Conservation (phyloP, 2,329 filamentous ascomycete species). For the Fusarium citri region DNA sequence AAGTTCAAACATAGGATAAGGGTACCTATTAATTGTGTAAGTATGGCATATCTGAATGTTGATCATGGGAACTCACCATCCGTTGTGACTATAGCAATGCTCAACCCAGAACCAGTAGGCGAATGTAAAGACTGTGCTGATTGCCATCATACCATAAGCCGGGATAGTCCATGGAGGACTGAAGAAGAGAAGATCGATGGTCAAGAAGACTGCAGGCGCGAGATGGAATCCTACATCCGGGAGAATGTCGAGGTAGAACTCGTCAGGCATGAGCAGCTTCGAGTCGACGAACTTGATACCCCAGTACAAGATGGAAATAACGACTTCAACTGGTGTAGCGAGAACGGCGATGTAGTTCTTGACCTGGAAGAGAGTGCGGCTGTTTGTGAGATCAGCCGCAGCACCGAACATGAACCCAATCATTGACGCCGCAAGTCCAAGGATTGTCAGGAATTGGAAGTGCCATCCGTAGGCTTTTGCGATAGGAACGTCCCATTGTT, state of each 20-base stretch:
- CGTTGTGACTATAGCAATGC: conserved; percentile 74
- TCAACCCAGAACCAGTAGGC: conserved; percentile 84
- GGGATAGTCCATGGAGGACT: conserved; percentile 79
- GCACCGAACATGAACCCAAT: conserved; percentile 71
- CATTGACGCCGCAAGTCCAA: conserved; percentile 72
- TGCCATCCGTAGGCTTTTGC: conserved; percentile 73
- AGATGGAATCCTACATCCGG: conserved; percentile 75
- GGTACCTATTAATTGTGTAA: conserved; percentile 68
- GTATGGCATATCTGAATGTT: background rate
- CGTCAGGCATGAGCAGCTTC: conserved; percentile 63
- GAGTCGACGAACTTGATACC: conserved; percentile 69
- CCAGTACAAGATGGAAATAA: conserved; percentile 81
- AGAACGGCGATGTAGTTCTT: conserved; percentile 77
- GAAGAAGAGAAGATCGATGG: conserved; percentile 73
- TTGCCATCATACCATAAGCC: conserved; percentile 66
- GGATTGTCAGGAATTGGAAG: conserved; percentile 79
- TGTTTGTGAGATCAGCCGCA: conserved; percentile 72
- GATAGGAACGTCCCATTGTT: conserved; percentile 62
- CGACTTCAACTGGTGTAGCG: conserved; percentile 75
- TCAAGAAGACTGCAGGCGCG: conserved; percentile 72
- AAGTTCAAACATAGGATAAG: conserved; percentile 84
- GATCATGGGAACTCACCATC: conserved; percentile 60
- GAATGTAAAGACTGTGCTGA: conserved; percentile 71
- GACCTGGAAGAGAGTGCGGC: conserved; percentile 66
- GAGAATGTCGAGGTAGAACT: conserved; percentile 64